Conservation (phyloP, 2,329 filamentous ascomycete species). For the Sclerotinia glacialis region DNA sequence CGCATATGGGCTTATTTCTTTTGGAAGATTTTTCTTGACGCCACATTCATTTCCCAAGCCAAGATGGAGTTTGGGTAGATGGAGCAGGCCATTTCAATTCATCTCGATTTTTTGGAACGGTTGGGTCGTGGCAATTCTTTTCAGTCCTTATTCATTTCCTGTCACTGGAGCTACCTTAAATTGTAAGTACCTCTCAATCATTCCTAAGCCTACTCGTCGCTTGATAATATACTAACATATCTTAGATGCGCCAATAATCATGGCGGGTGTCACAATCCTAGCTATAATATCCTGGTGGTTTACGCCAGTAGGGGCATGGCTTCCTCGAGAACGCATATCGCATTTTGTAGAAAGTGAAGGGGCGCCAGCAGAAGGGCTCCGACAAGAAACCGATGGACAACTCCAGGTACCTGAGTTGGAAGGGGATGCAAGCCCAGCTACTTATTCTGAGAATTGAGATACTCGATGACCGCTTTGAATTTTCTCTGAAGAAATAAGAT, state of each 20-base stretch:
- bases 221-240: conserved; percentile 3
- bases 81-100: conserved; percentile 21
- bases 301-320: conserved; percentile 16
- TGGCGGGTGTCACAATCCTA: conserved; percentile 25
- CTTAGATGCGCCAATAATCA: conserved; percentile 25
- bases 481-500: background rate
- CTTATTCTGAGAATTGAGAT: conserved; percentile 20
- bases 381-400: conserved; percentile 5
- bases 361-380: conserved; percentile 7
- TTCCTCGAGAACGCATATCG: conserved; percentile 22
- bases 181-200: background rate
- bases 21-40: conserved; percentile 26
- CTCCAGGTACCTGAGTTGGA: background rate
- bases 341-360: conserved; percentile 22
- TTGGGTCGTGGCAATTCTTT: conserved; percentile 25
- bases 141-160: conserved; percentile 19
- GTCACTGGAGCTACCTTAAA: conserved; percentile 20
- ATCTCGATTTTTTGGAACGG: conserved; percentile 26
- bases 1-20: conserved; percentile 25
- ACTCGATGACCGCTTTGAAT: conserved; percentile 11
- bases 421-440: background rate
- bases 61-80: conserved; percentile 24
- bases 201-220: background rate
- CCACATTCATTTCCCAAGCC: conserved; percentile 22
- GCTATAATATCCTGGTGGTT: conserved; percentile 26